Evolutionary conservation across 306 rosid genomes (phyloP).

Genomic region (Lagenaria siceraria): DNA sequence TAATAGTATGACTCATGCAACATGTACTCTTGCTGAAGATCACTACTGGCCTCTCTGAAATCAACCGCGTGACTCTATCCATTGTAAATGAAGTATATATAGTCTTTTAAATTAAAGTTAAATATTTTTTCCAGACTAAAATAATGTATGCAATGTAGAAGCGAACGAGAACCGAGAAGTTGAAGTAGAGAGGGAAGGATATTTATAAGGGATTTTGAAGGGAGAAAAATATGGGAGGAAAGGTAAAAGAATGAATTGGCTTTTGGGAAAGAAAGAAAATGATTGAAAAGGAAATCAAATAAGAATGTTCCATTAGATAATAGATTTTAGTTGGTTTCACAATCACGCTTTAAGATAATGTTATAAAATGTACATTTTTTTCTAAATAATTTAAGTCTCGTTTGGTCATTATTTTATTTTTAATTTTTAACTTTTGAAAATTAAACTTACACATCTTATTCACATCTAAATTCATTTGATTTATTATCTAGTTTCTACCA

Average conservation of each 20-base stretch:
- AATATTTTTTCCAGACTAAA: background rate
- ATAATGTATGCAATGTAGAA: background rate
- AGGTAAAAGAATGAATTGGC: background rate
- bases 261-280: background rate
- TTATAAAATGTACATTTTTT: background rate
- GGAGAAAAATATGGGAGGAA: background rate
- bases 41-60: constrained; percentile 78
- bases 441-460: too few relatives aligned
- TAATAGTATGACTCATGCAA: constrained; percentile 77
- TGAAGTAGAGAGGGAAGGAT: background rate
- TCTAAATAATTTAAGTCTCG: too few relatives aligned
- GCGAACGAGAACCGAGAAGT: background rate
- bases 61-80: constrained; percentile 72
- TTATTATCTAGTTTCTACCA: too few relatives aligned
- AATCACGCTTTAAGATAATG: background rate
- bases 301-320: constrained; percentile 2
- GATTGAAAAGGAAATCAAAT: constrained; percentile 6
- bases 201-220: background rate
- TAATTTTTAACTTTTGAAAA: too few relatives aligned
- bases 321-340: background rate
- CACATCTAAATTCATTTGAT: too few relatives aligned
- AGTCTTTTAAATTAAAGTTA: background rate
- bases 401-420: too few relatives aligned
- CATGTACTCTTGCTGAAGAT: constrained; percentile 88
- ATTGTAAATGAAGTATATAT: background rate